Base-by-base conservation (phyloP, 495 filamentous ascomycete genomes). In the Penicillium taxi region DNA sequence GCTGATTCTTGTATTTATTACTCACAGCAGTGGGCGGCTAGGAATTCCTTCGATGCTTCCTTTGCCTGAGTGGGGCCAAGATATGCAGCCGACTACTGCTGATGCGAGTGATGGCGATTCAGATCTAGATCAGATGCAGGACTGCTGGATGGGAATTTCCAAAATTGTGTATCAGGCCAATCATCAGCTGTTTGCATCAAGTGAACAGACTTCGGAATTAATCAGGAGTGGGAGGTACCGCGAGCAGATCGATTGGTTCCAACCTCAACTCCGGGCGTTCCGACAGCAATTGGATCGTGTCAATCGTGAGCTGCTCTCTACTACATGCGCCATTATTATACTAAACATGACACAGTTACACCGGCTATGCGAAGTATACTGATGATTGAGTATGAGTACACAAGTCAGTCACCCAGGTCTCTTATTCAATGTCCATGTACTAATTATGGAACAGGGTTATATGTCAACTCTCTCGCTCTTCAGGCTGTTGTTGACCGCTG, bases 401-500 rank as follows among this genome's bases (percentile, higher is more conserved):
- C 87, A 12, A 73, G 85, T 59, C 75, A 60, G 67, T 60, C 5
- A 9, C 26, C 32, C 7, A 30, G 16, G 3, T 13, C 16, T 7
- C 2, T 8, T 13, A 24, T 17, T 8, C 6, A 20, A 16, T 14
- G 1, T 11, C 8, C 11, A 15, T n/a, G 31, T n/a, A 24, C 51
- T 59, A 31, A 58, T 45, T 1, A 8, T 20, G 1, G 18, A 6
- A n/a, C 25, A 59, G 68, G 69, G 19, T 45, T 95, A 32, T 96
- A 96, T 54, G 72, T 94, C 63, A 96, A 96, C 51, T 93, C 86
- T 4, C 71, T 98, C 9, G 86, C 86, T 3, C 64, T 98, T 9
- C 91, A 98, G 65, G 93, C 91, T 4, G 87, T 96, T 13, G 82
- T 96, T 12, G 90, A 96, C 58, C 77, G 90, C 23, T 95, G 86